phyloP scores from a whole-genome alignment of 2,329 filamentous ascomycete species.

The Aspergillus caelatus region DNA sequence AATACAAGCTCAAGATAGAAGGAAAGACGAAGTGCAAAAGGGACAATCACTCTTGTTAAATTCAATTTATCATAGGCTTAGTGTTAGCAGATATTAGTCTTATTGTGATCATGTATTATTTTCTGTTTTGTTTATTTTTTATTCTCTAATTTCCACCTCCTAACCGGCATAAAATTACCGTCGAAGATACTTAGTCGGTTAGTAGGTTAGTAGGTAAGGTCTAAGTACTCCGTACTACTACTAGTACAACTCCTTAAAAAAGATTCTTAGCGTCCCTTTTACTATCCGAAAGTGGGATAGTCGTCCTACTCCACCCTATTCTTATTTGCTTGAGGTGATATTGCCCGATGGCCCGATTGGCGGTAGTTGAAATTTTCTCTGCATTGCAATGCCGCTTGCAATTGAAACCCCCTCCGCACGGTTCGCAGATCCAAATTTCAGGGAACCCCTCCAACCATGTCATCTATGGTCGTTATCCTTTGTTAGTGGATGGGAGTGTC shows the following conservation, averaged over 20 bases:
- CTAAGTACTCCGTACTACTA: background rate
- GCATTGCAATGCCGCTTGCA: conserved; percentile 14
- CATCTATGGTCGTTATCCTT: background rate
- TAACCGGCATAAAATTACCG: background rate
- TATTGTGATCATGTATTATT: background rate
- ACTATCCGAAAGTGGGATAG: background rate
- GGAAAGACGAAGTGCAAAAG: background rate
- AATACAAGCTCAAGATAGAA: conserved; percentile 6
- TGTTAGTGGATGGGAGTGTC: background rate
- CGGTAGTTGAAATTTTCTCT: background rate
- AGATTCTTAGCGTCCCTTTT: background rate
- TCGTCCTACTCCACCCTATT: background rate
- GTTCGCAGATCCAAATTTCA: conserved; percentile 34
- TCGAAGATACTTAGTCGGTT: background rate
- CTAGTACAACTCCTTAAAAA: background rate
- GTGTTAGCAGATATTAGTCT: background rate
- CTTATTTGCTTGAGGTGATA: conserved; percentile 12
- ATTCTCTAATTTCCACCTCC: background rate
- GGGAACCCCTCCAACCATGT: background rate
- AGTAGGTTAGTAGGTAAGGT: background rate
- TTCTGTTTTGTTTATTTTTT: background rate
- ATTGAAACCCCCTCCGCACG: conserved; percentile 19
- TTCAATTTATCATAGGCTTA: background rate
- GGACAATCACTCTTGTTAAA: background rate
- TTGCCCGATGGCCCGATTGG: conserved; percentile 6